Base-by-base conservation (phyloP, 192 early-diverging fungal species). In the Coemansia sp. region DNA sequence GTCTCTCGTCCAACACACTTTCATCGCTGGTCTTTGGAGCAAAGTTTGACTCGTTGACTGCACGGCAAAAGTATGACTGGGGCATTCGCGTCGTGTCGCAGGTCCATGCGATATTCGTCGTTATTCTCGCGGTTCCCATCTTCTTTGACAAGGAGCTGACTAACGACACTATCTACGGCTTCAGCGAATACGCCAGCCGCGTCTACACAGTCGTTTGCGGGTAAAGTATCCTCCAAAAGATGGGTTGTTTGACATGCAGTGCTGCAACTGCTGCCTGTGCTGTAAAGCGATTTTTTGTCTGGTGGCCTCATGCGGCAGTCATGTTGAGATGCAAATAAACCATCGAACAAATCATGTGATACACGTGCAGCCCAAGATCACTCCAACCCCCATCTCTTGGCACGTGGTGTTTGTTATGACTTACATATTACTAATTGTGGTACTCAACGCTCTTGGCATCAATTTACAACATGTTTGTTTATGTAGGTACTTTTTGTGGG, bases 401-500 rank as follows among this genome's bases (percentile, higher is more conserved):
- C 43, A 17, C 19, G 8, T 8, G 15, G 43, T 18, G 2, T 23
- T 4, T 23, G 19, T 23, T 19, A 12, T 48, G 4, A 13, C 24
- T 14, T 23, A 9, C 46, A 48, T 48, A 22, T 14, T 19, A 23
- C 46, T 22, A 23, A 23, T 23, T 5, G 3, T 48, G 46, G 22
- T 7, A 22, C 12, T 13, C n/a, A 10, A 3, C 21, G 18, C 21
- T n/a, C 45, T 15, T 17, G n/a, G 9, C 15, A 52, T 52, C 11
- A 17, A 12, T 24, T 17, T 17, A 21, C 21, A 7, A 23, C 22
- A 44, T 44, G 4, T 24, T 30, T 33, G 49, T 9, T 38, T 53
- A 44, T 62, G 33, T 73, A 90, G 91, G 15, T 96, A 94, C 73
- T 97, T 97, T 80, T 56, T 94, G 44, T 97, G 95, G 95, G 95